A percentile compares a stretch with the other conserved stretches of the same genome.
Conservation (phyloP, 495 filamentous ascomycete genomes). For the Mycothermus thermophilus region DNA sequence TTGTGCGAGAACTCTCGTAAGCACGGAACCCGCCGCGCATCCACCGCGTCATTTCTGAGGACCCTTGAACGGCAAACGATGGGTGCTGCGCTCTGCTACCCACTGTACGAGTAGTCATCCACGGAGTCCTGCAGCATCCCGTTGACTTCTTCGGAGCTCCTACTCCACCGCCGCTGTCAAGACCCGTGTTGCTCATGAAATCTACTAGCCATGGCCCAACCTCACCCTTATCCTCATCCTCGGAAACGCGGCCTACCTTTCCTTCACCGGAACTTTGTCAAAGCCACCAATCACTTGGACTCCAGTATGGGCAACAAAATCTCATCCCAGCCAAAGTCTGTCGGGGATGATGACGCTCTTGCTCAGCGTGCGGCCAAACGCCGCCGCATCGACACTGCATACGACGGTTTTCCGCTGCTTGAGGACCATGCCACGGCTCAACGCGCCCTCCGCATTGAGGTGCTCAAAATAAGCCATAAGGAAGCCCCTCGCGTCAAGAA, state of each 20-base stretch:
- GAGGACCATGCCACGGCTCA: constrained; percentile 15
- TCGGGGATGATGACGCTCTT: background rate
- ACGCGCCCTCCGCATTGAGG: constrained; percentile 31
- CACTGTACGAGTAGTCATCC: too few species aligned
- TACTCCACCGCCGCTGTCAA: too few species aligned
- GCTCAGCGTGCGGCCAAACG: constrained; percentile 23
- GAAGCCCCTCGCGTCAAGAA: constrained; percentile 24
- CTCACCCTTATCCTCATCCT: too few species aligned
- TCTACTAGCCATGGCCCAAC: too few species aligned
- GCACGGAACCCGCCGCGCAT: too few species aligned
- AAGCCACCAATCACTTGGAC: constrained; percentile 15
- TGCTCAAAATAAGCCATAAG: constrained; percentile 34
- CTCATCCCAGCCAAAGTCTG: constrained; percentile 13
- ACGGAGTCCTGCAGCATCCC: too few species aligned
- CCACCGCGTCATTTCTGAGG: too few species aligned
- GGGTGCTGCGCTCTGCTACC: too few species aligned
- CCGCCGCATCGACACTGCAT: constrained; percentile 24
- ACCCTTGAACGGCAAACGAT: too few species aligned
- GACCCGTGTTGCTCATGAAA: too few species aligned
- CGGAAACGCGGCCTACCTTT: constrained; percentile 18
- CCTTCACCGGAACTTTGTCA: constrained; percentile 26
- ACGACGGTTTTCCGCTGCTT: constrained; percentile 20
- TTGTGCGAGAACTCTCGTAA: too few species aligned
- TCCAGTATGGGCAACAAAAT: constrained; percentile 29
- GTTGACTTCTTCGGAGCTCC: too few species aligned